Conservation (phyloP, 2,329 filamentous ascomycete species). For the Pseudocercospora pini-densiflorae region DNA sequence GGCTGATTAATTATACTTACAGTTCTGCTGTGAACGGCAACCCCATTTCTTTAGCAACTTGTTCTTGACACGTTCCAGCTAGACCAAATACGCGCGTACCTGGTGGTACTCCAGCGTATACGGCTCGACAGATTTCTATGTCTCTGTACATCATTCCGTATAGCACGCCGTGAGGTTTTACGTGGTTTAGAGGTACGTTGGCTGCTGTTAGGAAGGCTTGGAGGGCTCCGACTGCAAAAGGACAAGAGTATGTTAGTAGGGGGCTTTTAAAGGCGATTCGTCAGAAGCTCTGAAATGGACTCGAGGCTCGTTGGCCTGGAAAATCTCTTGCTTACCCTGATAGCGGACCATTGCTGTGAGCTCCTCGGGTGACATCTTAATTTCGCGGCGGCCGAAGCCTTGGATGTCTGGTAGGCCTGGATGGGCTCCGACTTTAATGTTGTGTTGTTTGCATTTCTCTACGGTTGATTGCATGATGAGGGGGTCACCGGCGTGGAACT, state of each 20-base stretch:
- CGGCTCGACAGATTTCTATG: constrained; percentile 56
- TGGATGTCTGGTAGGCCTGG: constrained; percentile 68
- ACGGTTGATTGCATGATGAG: constrained; percentile 68
- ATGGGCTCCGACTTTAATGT: constrained; percentile 64
- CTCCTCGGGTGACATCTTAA: constrained; percentile 54
- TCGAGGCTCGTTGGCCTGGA: too few species aligned
- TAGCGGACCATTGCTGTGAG: constrained; percentile 59
- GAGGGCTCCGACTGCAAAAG: constrained; percentile 58
- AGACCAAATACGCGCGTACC: constrained; percentile 59
- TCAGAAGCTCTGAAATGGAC: too few species aligned
- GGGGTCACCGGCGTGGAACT: constrained; percentile 57
- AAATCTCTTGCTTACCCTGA: constrained; percentile 43
- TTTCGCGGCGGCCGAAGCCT: constrained; percentile 67
- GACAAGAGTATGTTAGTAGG: too few species aligned
- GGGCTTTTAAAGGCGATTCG: too few species aligned
- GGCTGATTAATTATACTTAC: not conserved
- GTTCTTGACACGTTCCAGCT: constrained; percentile 59
- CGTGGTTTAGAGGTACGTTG: constrained; percentile 60
- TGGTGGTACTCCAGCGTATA: constrained; percentile 58
- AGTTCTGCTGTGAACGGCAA: constrained; percentile 60
- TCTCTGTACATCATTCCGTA: constrained; percentile 61
- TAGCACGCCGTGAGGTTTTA: constrained; percentile 60
- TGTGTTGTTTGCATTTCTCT: constrained; percentile 60
- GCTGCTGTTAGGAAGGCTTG: constrained; percentile 64
- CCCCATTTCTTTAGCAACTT: constrained; percentile 57